A percentile compares a stretch with the other conserved stretches of the same genome.
Evolutionary conservation across 345 rosid genomes (phyloP).

Genomic region (Lepidium aucheri): DNA sequence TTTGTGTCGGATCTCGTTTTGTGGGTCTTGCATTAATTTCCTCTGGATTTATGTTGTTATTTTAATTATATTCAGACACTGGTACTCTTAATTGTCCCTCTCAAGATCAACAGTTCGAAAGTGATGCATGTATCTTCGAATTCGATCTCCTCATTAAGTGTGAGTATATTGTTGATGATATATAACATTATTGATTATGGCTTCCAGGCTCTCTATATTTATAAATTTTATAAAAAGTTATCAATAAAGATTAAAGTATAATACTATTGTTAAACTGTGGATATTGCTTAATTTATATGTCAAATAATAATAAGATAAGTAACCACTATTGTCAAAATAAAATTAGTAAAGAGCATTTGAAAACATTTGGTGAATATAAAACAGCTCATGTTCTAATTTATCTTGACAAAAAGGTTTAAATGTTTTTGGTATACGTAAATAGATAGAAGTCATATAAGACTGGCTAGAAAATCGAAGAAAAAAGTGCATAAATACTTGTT

Average conservation of each 20-base stretch:
- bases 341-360: neutral
- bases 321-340: neutral
- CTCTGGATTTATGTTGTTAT: slow-evolving; percentile 29
- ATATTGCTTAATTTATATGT: neutral
- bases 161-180: neutral
- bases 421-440: neutral
- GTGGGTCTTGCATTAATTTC: slow-evolving; percentile 31
- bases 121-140: slow-evolving; percentile 16
- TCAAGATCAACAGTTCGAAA: slow-evolving; percentile 13
- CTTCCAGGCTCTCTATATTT: too few species aligned
- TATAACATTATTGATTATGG: too few species aligned
- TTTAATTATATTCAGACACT: slow-evolving; percentile 5
- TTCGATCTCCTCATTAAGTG: neutral
- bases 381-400: neutral
- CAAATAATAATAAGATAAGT: neutral
- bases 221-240: neutral
- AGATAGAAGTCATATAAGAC: neutral
- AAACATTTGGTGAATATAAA: neutral
- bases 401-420: neutral
- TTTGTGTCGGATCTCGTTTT: slow-evolving; percentile 48
- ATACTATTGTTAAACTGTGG: neutral
- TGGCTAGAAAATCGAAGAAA: slow-evolving; percentile 19
- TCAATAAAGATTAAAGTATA: neutral
- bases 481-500: slow-evolving; percentile 27
- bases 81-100: neutral